Base-by-base conservation (phyloP, 73 alveolate genomes). In the Paramecium caudatum region DNA sequence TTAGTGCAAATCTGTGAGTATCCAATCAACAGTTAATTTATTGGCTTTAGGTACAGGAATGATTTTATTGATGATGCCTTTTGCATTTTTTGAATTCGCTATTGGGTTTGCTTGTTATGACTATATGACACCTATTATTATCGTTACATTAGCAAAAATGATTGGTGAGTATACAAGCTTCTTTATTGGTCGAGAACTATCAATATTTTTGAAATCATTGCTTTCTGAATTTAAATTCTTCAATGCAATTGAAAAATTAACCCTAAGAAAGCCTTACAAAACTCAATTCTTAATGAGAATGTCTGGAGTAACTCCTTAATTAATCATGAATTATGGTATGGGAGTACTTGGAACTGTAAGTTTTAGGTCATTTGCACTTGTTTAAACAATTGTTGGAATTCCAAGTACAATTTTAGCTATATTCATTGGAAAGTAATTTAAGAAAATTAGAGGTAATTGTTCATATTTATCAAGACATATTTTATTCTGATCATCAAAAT, bases 241-340 rank as follows among this genome's bases (percentile, higher is more conserved):
- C 32, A 19, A 45, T 27, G 62, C 88, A 39, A 74, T 74, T n/a
- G 61, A 74, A 74, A 45, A 27, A 25, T 41, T 74, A 74, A 74
- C 88, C 21, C 39, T 21, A 74, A 23, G 47, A 5, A 41, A 41
- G 62, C 88, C 88, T 21, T 74, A 27, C 43, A 74, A 74, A 45
- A 45, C 88, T 2, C 15, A 74, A 74, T 37, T 74, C 19, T 74
- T 74, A 74, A 74, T 74, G 88, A 74, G 88, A 41, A 37, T 74
- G 62, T 74, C 88, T 12, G 88, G 88, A 13, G 32, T 74, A 19
- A 74, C 88, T 9, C 88, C 88, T 0, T 45, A 74, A 15, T 25
- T 74, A 3, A 74, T 74, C 6, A 74, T 74, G 88, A 74, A 74
- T 19, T 74, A 74, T 74, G 88, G 88, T 39, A 74, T 74, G 88